phyloP scores from a whole-genome alignment of 1,139 yeast genomes.

The Diutina rugosa region DNA sequence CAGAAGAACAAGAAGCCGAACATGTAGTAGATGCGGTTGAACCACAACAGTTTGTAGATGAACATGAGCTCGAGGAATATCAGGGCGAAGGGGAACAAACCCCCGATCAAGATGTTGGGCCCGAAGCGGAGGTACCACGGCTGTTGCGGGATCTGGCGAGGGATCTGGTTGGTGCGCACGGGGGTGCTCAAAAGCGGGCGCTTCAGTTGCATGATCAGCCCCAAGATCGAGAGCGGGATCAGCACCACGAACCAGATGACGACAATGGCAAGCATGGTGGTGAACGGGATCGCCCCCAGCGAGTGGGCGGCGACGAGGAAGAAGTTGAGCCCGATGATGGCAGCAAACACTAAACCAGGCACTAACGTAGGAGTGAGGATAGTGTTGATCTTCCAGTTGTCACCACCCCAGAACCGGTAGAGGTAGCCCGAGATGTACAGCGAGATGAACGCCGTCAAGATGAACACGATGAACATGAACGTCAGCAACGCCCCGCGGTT shows the following conservation, averaged over 20 bases:
- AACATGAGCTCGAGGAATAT: constrained; percentile 92
- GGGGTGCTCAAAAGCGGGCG: constrained; percentile 51
- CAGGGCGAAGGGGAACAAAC: constrained; percentile 90
- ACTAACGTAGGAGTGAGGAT: constrained; percentile 70
- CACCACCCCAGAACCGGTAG: constrained; percentile 87
- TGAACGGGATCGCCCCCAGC: constrained; percentile 92
- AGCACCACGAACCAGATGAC: constrained; percentile 78
- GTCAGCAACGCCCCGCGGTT: constrained; percentile 91
- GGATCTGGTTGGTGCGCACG: constrained; percentile 84
- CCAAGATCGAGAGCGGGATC: constrained; percentile 71
- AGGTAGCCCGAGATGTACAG: constrained; percentile 78
- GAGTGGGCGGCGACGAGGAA: constrained; percentile 68
- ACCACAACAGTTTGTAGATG: constrained; percentile 82
- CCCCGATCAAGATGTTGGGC: constrained; percentile 65
- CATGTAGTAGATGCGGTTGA: constrained; percentile 89
- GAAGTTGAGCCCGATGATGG: constrained; percentile 64
- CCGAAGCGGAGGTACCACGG: constrained; percentile 68
- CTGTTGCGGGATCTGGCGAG: constrained; percentile 89
- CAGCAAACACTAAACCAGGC: constrained; percentile 60
- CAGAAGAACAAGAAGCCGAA: constrained; percentile 93
- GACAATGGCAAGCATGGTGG: constrained; percentile 75
- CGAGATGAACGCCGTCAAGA: constrained; percentile 67
- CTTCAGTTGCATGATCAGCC: constrained; percentile 68
- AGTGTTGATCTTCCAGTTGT: constrained; percentile 81
- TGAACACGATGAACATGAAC: constrained; percentile 73